Evolutionary conservation across 2,329 filamentous ascomycete genomes (phyloP).

Genomic region (Ophiostoma pallidulum): DNA sequence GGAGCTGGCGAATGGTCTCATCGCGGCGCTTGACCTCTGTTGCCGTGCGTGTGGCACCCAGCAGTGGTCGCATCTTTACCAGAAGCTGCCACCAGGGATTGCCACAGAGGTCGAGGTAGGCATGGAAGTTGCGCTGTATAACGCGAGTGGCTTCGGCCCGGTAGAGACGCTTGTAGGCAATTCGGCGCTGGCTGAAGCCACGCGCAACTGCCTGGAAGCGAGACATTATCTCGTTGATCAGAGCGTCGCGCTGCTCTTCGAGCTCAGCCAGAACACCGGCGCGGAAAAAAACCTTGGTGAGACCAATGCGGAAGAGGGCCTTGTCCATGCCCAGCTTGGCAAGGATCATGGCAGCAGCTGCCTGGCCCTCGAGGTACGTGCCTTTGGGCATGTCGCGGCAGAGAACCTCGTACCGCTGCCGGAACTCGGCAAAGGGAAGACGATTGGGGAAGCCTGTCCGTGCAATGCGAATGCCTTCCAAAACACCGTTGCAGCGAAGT

Average conservation of each 20-base stretch:
- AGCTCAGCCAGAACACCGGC: slow-evolving; percentile 92
- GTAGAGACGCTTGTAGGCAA: slow-evolving; percentile 88
- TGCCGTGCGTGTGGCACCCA: slow-evolving; percentile 84
- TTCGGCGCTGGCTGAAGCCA: slow-evolving; percentile 78
- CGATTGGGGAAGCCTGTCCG: slow-evolving; percentile 95
- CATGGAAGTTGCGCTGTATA: slow-evolving; percentile 87
- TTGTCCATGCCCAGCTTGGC: slow-evolving; percentile 80
- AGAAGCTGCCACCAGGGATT: slow-evolving; percentile 98
- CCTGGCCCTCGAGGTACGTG: slow-evolving; percentile 75
- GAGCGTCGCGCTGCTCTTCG: slow-evolving; percentile 85
- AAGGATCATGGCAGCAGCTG: slow-evolving; percentile 74
- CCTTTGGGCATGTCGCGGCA: slow-evolving; percentile 41
- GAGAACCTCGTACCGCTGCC: slow-evolving; percentile 90
- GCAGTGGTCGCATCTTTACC: slow-evolving; percentile 85
- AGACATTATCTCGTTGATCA: slow-evolving; percentile 90
- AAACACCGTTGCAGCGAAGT: slow-evolving; percentile 94
- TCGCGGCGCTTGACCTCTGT: slow-evolving; percentile 92
- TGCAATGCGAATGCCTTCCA: slow-evolving; percentile 97
- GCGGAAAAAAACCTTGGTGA: slow-evolving; percentile 97
- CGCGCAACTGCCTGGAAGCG: slow-evolving; percentile 87
- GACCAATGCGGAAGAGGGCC: slow-evolving; percentile 80
- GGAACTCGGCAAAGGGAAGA: slow-evolving; percentile 84
- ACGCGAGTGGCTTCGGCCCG: slow-evolving; percentile 89
- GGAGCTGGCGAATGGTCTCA: slow-evolving; percentile 81
- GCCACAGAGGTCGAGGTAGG: slow-evolving; percentile 79